Evolutionary conservation across 345 rosid genomes (phyloP).

Genomic region (Orychophragmus violaceus): DNA sequence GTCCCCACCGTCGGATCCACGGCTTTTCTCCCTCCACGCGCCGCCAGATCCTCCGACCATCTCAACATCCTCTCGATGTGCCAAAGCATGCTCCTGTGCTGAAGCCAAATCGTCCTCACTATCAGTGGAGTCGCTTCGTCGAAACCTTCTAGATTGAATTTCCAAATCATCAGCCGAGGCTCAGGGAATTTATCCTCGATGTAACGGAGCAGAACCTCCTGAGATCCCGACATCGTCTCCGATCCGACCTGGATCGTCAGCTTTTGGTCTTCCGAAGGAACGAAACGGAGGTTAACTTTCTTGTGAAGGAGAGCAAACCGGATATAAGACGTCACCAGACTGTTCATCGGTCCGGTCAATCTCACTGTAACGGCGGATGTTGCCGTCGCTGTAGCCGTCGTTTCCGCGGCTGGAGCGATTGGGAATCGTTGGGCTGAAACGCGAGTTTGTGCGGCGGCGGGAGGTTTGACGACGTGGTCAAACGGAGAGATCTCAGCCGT

Average conservation of each 20-base stretch:
- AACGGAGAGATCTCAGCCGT: conserved; percentile 48
- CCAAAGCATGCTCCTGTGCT: conserved; percentile 57
- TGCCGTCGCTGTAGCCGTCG: not conserved
- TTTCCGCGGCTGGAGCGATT: not conserved
- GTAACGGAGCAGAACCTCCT: conserved; percentile 42
- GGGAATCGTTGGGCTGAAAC: not conserved
- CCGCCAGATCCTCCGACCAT: conserved; percentile 61
- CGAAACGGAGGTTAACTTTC: conserved; percentile 34
- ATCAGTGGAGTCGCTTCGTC: conserved; percentile 42
- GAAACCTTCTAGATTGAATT: conserved; percentile 24
- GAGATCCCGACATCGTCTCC: conserved; percentile 41
- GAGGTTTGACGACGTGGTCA: conserved; percentile 31
- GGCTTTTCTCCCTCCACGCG: conserved; percentile 47
- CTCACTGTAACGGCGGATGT: conserved; percentile 28
- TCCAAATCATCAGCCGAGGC: conserved; percentile 35
- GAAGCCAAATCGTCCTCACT: conserved; percentile 41
- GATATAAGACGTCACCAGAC: conserved; percentile 37
- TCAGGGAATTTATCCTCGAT: conserved; percentile 48
- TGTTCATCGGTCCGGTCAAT: conserved; percentile 33
- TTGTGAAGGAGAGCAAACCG: conserved; percentile 57
- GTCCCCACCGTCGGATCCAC: conserved; percentile 60
- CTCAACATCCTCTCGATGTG: conserved; percentile 57
- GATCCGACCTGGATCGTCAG: conserved; percentile 43
- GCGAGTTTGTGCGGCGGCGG: conserved; percentile 5
- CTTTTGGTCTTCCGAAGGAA: conserved; percentile 33